Base-by-base conservation (phyloP, 495 filamentous ascomycete species). In the Daldinia bambusicola region DNA sequence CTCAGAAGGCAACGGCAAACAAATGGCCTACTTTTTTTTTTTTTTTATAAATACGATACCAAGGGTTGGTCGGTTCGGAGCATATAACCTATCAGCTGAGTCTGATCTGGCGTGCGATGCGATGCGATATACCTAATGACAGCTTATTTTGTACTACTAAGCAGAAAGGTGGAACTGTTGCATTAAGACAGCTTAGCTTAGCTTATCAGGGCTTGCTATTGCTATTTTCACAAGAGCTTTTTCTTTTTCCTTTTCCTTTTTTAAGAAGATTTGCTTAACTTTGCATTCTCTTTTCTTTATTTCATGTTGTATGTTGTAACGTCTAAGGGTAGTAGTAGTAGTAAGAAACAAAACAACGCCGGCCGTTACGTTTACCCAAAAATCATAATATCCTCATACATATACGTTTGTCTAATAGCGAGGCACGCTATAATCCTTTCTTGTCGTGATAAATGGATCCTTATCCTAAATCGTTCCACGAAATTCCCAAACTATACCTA, bases 101-200 rank as follows among this genome's bases (percentile, higher is more conserved):
- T 56, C 20, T 61, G 50, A 62, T 66, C 22, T 57, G 31, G 62
- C 26, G 26, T 26, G 34, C 57, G 26, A 66, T 61, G 20, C 36
- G 61, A 66, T 61, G 31, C 36, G 61, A 56, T 26, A 48, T 62
- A 26, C 43, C 30, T 36, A 51, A 51, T 40, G 34, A 60, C 30
- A 31, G 34, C 37, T 20, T 60, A 32, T 20, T 7, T 20, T 71
- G 69, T 71, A 71, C 43, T 36, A 59, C 58, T 59, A 71, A 31
- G 26, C 34, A 50, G 40, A 53, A 57, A 22, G 41, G 26, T 26
- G 26, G 55, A 26, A 36, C 51, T 50, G 55, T 72, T 72, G 61
- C 65, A 66, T 66, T 66, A 65, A 61, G 40, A 66, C 30, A 32
- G 51, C 55, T 26, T 3, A 26, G 26, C 26, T 26, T 26, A 26